A percentile compares a stretch with the other conserved stretches of the same genome.
phyloP scores from a whole-genome alignment of 257 asterid genomes.

The Solanum piurae region DNA sequence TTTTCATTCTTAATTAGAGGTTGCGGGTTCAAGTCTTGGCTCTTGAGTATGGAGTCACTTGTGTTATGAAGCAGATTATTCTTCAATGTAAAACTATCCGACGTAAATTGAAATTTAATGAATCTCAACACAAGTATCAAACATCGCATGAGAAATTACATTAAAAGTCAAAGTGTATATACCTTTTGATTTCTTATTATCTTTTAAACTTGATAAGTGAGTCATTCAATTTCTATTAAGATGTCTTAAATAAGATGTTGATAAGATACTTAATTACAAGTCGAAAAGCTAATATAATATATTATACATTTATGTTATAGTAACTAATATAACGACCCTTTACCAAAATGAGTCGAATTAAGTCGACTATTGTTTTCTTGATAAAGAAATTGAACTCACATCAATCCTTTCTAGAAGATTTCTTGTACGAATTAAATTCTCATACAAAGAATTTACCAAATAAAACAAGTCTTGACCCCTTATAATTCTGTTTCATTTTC shows the following conservation, averaged over 20 bases:
- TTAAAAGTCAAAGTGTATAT: too few relatives aligned
- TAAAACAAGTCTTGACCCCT: not conserved
- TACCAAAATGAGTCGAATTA: not conserved
- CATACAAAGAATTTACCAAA: not conserved
- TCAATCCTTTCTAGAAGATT: not conserved
- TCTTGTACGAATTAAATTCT: not conserved
- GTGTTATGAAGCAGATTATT: not conserved
- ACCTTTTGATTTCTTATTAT: not conserved
- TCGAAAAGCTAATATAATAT: not conserved
- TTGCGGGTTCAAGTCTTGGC: rapidly evolving
- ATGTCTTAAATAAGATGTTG: not conserved
- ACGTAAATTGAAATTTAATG: not conserved
- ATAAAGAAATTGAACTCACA: not conserved
- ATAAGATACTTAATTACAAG: not conserved
- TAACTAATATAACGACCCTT: not conserved
- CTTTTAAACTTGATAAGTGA: not conserved
- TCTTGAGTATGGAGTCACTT: not conserved
- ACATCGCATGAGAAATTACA: not conserved
- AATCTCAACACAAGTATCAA: not conserved
- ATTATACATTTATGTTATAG: not conserved
- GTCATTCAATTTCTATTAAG: not conserved
- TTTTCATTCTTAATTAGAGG: not conserved
- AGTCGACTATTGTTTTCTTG: not conserved
- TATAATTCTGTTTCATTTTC: not conserved
- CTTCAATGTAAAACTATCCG: not conserved